Conservation (phyloP, 2,329 filamentous ascomycete species). For the Colletotrichum euphorbiae region DNA sequence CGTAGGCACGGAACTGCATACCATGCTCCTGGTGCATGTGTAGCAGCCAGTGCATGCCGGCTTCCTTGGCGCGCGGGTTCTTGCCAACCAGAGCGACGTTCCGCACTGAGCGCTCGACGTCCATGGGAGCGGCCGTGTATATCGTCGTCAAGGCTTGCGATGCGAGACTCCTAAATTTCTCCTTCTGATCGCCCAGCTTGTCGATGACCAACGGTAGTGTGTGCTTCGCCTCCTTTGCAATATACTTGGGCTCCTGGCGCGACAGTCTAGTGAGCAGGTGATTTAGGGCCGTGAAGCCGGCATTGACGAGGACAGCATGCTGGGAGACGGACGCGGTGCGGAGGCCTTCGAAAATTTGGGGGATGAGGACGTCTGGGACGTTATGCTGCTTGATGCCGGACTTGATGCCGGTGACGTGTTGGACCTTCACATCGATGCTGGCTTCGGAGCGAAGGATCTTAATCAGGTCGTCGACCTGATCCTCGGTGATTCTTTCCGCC, state of each 20-base stretch:
- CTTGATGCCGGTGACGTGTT: constrained; percentile 80
- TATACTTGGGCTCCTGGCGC: constrained; percentile 82
- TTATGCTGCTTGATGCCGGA: constrained; percentile 93
- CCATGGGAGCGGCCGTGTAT: constrained; percentile 74
- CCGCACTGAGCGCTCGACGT: constrained; percentile 84
- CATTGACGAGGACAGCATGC: constrained; percentile 81
- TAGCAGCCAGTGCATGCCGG: constrained; percentile 85
- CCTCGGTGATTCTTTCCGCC: constrained; percentile 69
- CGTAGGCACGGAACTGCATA: constrained; percentile 85
- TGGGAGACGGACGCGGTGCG: constrained; percentile 80
- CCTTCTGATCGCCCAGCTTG: constrained; percentile 87
- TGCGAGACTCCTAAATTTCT: constrained; percentile 82
- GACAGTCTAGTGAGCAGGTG: constrained; percentile 88
- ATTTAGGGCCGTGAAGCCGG: constrained; percentile 87
- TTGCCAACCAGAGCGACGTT: constrained; percentile 83
- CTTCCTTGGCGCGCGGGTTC: constrained; percentile 86
- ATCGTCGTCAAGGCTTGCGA: constrained; percentile 82
- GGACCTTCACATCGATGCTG: constrained; percentile 76
- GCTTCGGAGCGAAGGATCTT: constrained; percentile 69
- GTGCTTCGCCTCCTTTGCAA: constrained; percentile 76
- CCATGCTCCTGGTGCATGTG: constrained; percentile 85
- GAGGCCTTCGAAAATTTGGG: constrained; percentile 84
- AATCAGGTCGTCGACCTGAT: constrained; percentile 67
- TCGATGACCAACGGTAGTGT: constrained; percentile 83
- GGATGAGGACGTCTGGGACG: constrained; percentile 79